A percentile compares a stretch with the other conserved stretches of the same genome.
Conservation (phyloP, 768 basidiomycete genomes). For the Phylloporus arenicola region DNA sequence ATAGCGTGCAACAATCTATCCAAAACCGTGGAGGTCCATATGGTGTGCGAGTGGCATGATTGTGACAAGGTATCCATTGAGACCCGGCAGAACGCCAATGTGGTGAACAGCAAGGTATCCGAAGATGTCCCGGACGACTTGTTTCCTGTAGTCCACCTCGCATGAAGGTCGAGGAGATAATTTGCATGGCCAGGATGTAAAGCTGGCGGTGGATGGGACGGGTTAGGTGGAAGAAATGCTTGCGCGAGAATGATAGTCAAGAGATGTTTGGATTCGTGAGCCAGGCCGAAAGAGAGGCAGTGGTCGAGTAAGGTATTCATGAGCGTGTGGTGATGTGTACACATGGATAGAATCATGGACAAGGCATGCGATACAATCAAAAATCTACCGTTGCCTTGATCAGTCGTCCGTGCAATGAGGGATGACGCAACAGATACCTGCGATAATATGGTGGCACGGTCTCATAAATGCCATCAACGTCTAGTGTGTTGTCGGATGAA, state of each 20-base stretch:
- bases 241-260: conserved; percentile 38
- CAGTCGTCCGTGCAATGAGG: conserved; percentile 5
- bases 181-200: conserved; percentile 42
- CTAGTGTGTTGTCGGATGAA: conserved; percentile 16
- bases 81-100: conserved; percentile 24
- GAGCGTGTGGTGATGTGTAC: conserved; percentile 45
- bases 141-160: conserved; percentile 32
- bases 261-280: conserved; percentile 39
- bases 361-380: conserved; percentile 50
- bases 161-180: conserved; percentile 43
- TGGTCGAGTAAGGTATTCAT: conserved; percentile 46
- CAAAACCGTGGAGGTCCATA: conserved; percentile 43
- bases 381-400: conserved; percentile 31
- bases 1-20: conserved; percentile 32
- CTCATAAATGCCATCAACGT: conserved; percentile 44
- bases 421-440: conserved; percentile 33
- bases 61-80: conserved; percentile 12
- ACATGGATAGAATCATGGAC: conserved; percentile 40
- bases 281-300: conserved; percentile 40
- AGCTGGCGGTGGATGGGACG: conserved; percentile 26
- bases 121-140: background rate
- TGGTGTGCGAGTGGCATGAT: conserved; percentile 30
- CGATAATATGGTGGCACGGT: conserved; percentile 47
- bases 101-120: conserved; percentile 18
- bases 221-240: conserved; percentile 30